Evolutionary conservation across 129 eudicot species (phyloP), one percentile per base, ranked within the genome.

Genomic region (Centrapalus pauciflorus): DNA sequence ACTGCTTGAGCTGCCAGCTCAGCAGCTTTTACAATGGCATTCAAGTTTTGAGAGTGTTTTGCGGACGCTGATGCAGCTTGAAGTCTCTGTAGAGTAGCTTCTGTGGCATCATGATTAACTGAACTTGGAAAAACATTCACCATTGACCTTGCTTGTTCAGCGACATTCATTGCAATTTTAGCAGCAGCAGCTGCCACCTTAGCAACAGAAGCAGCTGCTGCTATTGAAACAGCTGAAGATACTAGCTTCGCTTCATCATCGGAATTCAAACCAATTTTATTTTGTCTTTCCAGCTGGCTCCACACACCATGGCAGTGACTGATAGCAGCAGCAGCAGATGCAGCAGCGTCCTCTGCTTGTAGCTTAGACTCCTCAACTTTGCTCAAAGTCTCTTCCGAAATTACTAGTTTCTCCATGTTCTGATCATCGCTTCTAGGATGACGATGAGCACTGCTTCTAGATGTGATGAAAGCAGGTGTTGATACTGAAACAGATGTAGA

Each of bases 101-200:
- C 61, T 20, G n/a, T 46, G 69, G n/a, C n/a, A 34, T 72, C 23
- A 52, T 66, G n/a, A 63, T 46, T 77, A 82, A 51, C 48, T 33
- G 70, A 59, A n/a, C n/a, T n/a, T 21, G 37, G 26, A 46, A 83
- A 56, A 37, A 56, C 79, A 25, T 76, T 84, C 33, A 80, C 95
- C 89, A 93, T 82, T 45, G 74, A 79, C 64, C 78, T 81, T 57
- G 96, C 89, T 77, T 86, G 91, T 43, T 82, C 62, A 3, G 87
- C 95, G 60, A 81, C 82, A 77, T 70, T 56, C 30, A 86, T 81
- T 23, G 98, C 98, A 73, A 93, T 70, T 75, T 84, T 78, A 55
- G 96, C 98, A 61, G 95, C 96, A 37, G 98, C 96, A 66, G 98
- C 95, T 1, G 98, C 98, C 13, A 89, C 96, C 81, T 93, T 88